Evolutionary conservation across 371 early-diverging fungal genomes (phyloP).

Genomic region (Apophysomyces sp.): DNA sequence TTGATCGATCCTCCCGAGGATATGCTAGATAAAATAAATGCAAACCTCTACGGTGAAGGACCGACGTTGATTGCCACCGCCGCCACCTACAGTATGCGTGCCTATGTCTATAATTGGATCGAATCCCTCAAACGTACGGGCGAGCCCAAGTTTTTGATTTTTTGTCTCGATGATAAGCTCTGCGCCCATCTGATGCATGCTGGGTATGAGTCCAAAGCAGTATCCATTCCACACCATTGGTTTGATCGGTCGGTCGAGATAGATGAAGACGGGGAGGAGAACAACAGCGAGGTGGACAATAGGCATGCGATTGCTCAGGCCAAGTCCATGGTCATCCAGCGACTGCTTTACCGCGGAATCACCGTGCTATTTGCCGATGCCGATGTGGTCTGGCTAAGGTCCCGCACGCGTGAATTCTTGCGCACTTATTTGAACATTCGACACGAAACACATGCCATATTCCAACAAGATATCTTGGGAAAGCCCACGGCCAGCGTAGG

Average conservation of each 20-base stretch:
- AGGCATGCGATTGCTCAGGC: conserved; percentile 19
- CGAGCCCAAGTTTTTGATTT: conserved; percentile 21
- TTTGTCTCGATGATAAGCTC: conserved; percentile 26
- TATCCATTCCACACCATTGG: conserved; percentile 21
- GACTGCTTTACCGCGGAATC: conserved; percentile 34
- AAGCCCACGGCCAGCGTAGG: conserved; percentile 34
- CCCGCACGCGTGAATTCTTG: conserved; percentile 33
- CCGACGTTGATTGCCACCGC: conserved; percentile 13
- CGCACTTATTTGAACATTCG: conserved; percentile 26
- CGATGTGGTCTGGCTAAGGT: conserved; percentile 41
- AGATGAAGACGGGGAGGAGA: conserved; percentile 7
- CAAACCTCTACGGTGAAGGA: conserved; percentile 8
- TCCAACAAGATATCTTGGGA: conserved; percentile 39
- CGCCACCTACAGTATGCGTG: conserved; percentile 26
- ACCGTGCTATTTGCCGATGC: conserved; percentile 42
- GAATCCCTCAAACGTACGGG: conserved; percentile 21
- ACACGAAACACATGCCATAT: conserved; percentile 35
- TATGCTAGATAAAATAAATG: conserved; percentile 16
- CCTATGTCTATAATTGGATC: conserved; percentile 31
- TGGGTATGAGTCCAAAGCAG: conserved; percentile 20
- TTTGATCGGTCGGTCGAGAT: conserved; percentile 16
- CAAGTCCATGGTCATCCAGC: conserved; percentile 42
- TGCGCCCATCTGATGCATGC: conserved; percentile 16
- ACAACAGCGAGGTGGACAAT: neutral
- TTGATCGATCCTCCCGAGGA: neutral